These are phyloP conservation scores for Plectosphaerella plurivora DNA, from an alignment of 2,329 filamentous ascomycete genomes.

Conservation along the genomic window DNA sequence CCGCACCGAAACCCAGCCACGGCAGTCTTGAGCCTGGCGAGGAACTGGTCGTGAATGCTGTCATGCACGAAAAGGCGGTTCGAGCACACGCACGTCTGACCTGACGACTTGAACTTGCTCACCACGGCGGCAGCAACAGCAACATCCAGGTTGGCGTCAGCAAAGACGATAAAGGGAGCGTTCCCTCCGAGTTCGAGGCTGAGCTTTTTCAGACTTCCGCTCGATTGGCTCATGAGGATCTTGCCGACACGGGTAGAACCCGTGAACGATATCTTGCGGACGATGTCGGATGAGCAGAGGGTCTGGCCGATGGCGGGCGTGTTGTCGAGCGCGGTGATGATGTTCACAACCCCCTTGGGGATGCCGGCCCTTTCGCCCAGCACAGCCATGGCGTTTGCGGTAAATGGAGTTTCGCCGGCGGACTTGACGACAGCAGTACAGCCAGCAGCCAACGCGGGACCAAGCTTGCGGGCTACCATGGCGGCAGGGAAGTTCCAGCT, in stretches of 20 bases:
- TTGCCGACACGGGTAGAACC: constrained; percentile 49
- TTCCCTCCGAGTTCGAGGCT: constrained; percentile 69
- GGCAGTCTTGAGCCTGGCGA: constrained; percentile 49
- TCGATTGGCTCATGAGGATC: constrained; percentile 66
- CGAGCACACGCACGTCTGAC: constrained; percentile 90
- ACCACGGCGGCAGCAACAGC: constrained; percentile 73
- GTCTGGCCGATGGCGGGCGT: constrained; percentile 60
- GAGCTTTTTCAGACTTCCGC: constrained; percentile 59
- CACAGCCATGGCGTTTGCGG: constrained; percentile 85
- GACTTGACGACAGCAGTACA: constrained; percentile 91
- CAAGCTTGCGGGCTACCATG: constrained; percentile 68
- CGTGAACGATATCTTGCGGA: constrained; percentile 74
- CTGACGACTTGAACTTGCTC: constrained; percentile 88
- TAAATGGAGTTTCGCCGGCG: constrained; percentile 87
- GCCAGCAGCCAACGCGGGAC: constrained; percentile 79
- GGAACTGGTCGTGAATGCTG: constrained; percentile 73
- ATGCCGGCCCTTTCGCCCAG: constrained; percentile 82
- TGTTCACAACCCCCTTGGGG: constrained; percentile 53
- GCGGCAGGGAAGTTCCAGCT: constrained; percentile 80
- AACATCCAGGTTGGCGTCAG: constrained; percentile 65
- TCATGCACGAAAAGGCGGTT: constrained; percentile 78
- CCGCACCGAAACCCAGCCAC: constrained; percentile 53
- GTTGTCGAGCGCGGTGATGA: constrained; percentile 63
- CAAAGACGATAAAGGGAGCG: constrained; percentile 73
- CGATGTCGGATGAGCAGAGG: constrained; percentile 56